phyloP scores from a whole-genome alignment of 257 asterid genomes.

The Handroanthus guayacan region DNA sequence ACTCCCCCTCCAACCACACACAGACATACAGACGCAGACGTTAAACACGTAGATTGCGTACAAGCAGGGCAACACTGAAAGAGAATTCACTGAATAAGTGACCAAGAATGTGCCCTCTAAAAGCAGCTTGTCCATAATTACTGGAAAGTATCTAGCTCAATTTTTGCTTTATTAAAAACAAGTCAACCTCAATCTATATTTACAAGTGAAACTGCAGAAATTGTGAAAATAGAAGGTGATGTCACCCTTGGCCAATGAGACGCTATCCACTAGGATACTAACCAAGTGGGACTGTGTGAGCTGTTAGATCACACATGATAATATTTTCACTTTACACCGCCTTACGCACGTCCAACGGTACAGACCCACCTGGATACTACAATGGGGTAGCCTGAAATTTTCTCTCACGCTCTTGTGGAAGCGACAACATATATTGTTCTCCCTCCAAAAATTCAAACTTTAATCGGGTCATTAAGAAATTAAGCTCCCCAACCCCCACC shows the following conservation, averaged over 20 bases:
- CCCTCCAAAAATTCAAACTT: neutral
- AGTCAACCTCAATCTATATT: neutral
- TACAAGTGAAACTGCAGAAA: neutral
- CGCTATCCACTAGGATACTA: neutral
- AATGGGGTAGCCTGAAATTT: neutral
- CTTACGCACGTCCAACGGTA: neutral
- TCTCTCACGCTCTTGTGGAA: neutral
- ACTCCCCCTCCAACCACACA: no score
- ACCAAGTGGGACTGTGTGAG: neutral
- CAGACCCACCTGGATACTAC: neutral
- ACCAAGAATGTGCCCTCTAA: no score
- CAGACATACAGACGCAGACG: no score
- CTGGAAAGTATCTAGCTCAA: neutral
- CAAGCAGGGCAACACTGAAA: no score
- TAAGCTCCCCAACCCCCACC: neutral
- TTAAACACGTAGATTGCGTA: no score
- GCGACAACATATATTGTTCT: neutral
- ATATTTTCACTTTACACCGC: neutral
- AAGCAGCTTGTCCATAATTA: no score
- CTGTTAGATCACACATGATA: neutral
- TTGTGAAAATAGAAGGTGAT: neutral
- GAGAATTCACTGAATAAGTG: no score
- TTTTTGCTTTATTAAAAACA: neutral
- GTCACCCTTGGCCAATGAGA: neutral
- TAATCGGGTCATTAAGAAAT: slow-evolving; percentile 10